A percentile compares a stretch with the other conserved stretches of the same genome.
Evolutionary conservation across 306 rosid genomes (phyloP).

Genomic region (Lagenaria siceraria): DNA sequence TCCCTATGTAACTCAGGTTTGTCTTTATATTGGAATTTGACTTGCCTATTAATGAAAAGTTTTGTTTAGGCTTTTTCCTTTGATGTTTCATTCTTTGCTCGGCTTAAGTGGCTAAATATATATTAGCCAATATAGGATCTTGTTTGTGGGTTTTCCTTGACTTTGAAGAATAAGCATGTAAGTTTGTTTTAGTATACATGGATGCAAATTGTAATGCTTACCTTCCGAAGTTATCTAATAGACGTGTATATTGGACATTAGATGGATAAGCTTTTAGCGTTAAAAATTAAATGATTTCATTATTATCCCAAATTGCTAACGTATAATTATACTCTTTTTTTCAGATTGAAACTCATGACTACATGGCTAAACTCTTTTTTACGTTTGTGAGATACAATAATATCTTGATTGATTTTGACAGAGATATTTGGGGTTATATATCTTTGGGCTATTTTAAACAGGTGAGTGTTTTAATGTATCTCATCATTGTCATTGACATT

Average conservation of each 20-base stretch:
- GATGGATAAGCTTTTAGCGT: not conserved
- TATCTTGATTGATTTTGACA: slow-evolving; percentile 61
- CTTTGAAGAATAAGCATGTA: not conserved
- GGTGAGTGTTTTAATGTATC: slow-evolving; percentile 25
- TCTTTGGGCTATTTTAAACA: slow-evolving; percentile 88
- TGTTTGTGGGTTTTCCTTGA: not conserved
- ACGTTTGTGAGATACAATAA: slow-evolving; percentile 56
- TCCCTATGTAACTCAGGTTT: slow-evolving; percentile 71
- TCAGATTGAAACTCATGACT: slow-evolving; percentile 93
- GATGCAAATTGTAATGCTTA: not conserved
- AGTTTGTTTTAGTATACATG: not conserved
- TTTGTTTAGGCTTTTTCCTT: not conserved
- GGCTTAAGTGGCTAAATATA: not conserved
- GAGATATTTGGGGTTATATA: slow-evolving; percentile 84
- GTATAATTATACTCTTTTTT: not conserved
- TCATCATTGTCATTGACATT: not conserved
- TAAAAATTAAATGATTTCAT: not conserved
- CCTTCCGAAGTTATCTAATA: not conserved
- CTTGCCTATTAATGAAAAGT: not conserved
- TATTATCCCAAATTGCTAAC: not conserved
- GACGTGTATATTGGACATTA: not conserved
- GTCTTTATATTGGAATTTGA: not conserved
- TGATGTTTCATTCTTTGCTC: not conserved
- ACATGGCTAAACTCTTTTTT: slow-evolving; percentile 76
- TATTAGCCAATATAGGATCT: not conserved